Evolutionary conservation across 2,329 filamentous ascomycete genomes (phyloP), one percentile per base, ranked within the genome.

Genomic region (Ceratocystis cacaofunesta): DNA sequence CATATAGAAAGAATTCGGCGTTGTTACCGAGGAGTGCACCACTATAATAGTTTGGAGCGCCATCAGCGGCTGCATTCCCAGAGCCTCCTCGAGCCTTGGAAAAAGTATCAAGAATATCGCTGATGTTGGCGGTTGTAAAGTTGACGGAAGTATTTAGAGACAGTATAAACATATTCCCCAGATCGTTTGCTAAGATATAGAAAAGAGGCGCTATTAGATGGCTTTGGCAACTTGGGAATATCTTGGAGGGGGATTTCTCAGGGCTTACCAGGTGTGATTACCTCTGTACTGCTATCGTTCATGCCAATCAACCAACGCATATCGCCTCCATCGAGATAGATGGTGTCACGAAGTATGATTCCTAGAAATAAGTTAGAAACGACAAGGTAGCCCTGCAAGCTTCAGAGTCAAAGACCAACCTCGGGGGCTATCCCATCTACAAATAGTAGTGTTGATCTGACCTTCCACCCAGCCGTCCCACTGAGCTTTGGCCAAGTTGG

Each of bases 1-100:
- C 87, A 64, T 85, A 89, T 1, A 85, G 76, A 69, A 80, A 85
- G 70, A 85, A 84, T 67, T 86, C 79, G 61, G 79, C 74, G 66
- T 88, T 76, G 69, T 88, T 89, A 61, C 79, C 80, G 41, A 90
- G 79, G 75, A 89, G 81, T 6, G 77, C 82, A 1, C 87, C 87
- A 67, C 87, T 85, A 17, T 77, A 68, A 68, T 81, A 87, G 69
- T 81, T 81, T 0, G 84, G 83, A 0, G 78, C 77, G 57, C 80
- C 68, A 68, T 81, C 81, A 68, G 80, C 82, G 43, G 76, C 77
- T 41, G 76, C 76, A 19, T 78, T 82, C n/a, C 78, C 78, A 2
- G 73, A 72, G 2, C 76, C 76, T 5, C 79, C 76, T 0, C 72
- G 67, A 0, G 76, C 77, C 68, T 84, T 85, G 1, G 78, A 75